Evolutionary conservation across 23 red algal species (phyloP), one percentile per base, ranked within the genome.

Genomic region (Gracilaria gracilis): DNA sequence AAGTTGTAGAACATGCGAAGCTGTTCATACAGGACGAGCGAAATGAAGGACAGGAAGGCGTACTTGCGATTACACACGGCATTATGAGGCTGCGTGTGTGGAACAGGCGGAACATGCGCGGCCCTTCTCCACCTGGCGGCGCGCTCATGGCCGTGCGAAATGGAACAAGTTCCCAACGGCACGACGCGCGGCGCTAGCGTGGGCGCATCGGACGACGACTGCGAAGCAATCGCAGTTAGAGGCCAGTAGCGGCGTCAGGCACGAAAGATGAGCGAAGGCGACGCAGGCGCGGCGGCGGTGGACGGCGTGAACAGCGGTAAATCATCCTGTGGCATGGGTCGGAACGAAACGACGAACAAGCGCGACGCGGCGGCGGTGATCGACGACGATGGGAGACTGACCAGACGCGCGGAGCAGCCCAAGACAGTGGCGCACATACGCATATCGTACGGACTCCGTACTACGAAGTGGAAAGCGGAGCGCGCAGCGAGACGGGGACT

Each of bases 1-100:
- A 96, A 47, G 80, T 96, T 99, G 91, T 99, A 99, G 80, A 96
- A 99, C 84, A 96, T 95, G 29, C 94, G 95, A 89, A 99, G 96
- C 71, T 99, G 93, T 49, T 96, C 92, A 65, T 93, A 93, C 70
- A 99, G 42, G 28, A 93, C 95, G 79, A 89, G 83, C 21, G 97
- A 93, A 38, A 99, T 57, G 29, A 96, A 96, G 23, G 88, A 87
- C 0, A 86, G 75, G 14, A 91, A 20, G 23, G 71, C 90, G 40
- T 96, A 96, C 79, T 96, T 96, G 57, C 80, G 83, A 59, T 96
- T 96, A 61, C 95, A 91, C 9, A 96, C 95, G 19, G 95, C 79
- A 62, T 82, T 82, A 37, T 65, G 35, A 35, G 35, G 36, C 54
- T 46, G 33, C 0, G 67, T 72, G 51, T 78, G 40, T 2, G 49